Percentiles rank a stretch among this genome's conserved stretches.
Conservation (phyloP, 768 basidiomycete species). For the Mycena floridula region DNA sequence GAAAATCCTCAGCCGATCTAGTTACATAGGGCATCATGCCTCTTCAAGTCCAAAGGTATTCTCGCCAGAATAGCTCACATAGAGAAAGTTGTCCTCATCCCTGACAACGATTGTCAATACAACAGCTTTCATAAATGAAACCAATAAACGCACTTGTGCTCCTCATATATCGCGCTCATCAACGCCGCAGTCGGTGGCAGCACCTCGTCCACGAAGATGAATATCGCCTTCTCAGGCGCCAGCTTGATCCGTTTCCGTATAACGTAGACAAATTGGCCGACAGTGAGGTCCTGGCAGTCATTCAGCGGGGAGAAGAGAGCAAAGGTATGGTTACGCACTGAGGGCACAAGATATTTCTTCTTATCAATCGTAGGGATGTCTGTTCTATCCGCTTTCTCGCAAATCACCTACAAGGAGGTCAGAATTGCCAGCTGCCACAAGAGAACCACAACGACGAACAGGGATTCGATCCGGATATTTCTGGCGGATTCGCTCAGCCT, state of each 20-base stretch:
- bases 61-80: conserved; percentile 98
- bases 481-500: conserved; percentile 96
- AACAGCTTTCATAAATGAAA: conserved; percentile 1
- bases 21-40: too few species aligned
- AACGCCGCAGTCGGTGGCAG: conserved; percentile 96
- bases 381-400: conserved; percentile 97
- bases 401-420: conserved; percentile 73
- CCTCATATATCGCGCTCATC: conserved; percentile 99
- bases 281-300: conserved; percentile 75
- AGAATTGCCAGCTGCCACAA: neutral
- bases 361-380: conserved; percentile 99
- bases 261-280: conserved; percentile 98
- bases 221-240: conserved; percentile 99
- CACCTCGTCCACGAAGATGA: conserved; percentile 99
- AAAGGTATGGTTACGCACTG: conserved; percentile 45
- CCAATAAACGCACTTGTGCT: conserved; percentile 80
- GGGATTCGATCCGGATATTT: conserved; percentile 99
- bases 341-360: conserved; percentile 99
- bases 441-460: conserved; percentile 42
- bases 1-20: too few species aligned
- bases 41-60: conserved; percentile 98
- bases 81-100: conserved; percentile 99
- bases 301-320: neutral
- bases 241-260: conserved; percentile 99
- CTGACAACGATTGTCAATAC: conserved; percentile 39